These are phyloP conservation scores for Capsicum chinense DNA, from an alignment of 257 asterid species.

Conservation along the genomic window DNA sequence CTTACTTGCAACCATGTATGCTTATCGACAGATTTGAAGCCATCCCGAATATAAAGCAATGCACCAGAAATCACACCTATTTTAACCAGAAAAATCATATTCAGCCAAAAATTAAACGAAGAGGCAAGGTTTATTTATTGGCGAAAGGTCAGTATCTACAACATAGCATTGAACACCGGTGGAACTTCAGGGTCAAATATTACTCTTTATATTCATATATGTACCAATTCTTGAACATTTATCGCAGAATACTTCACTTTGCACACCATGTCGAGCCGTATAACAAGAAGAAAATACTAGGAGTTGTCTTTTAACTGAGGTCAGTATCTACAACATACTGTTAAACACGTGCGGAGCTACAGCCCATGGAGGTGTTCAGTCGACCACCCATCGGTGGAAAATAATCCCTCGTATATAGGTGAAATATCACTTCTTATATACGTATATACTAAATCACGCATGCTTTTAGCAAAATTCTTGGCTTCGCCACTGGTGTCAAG, in stretches of 20 bases:
- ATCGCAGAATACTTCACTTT: too few species aligned
- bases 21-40: slow-evolving; percentile 50
- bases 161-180: not conserved
- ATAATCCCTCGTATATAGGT: not conserved
- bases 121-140: not conserved
- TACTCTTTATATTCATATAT: too few species aligned
- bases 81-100: slow-evolving; percentile 20
- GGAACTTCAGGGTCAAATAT: too few species aligned
- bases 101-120: not conserved
- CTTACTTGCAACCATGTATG: slow-evolving; percentile 72
- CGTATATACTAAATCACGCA: not conserved
- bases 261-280: too few species aligned
- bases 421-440: not conserved
- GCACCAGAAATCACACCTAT: slow-evolving; percentile 93
- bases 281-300: too few species aligned
- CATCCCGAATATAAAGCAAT: slow-evolving; percentile 71
- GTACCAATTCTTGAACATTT: too few species aligned
- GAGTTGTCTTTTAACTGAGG: too few species aligned
- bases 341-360: not conserved
- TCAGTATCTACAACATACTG: not conserved
- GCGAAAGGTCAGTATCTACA: not conserved
- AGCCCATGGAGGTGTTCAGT: not conserved
- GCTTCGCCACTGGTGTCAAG: not conserved
- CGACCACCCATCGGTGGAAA: not conserved
- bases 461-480: not conserved